Base-by-base conservation (phyloP, 176 grass and related monocot species). In the Oryza glumipatula region DNA sequence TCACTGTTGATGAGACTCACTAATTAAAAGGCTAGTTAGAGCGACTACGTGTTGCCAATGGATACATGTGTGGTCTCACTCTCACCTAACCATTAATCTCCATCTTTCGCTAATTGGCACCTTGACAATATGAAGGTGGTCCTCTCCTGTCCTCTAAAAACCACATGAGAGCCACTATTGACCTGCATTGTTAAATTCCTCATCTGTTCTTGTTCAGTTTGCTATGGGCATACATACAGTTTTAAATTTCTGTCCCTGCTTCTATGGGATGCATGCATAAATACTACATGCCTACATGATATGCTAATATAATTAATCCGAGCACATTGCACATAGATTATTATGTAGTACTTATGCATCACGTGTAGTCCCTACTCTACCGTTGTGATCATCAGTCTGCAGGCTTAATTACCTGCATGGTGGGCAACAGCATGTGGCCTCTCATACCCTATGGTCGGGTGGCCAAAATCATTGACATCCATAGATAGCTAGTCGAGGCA, bases 401-500 rank as follows among this genome's bases (percentile, higher is more conserved):
- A 68, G 17, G 16, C 19, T 23, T 51, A 32, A 56, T 65, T 60
- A 5, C 17, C 35, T 45, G 8, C 63, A 38, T 15, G 6, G 71
- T 38, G 45, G n/a, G 82, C 72, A 76, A 24, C 32, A 45, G 67
- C 88, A 65, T 82, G 83, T 86, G 79, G 21, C 49, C 73, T 11
- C 65, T 85, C 73, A 39, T 89, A 49, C 72, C 72, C 11, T 82
- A 36, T 9, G 66, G 67, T 90, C 67, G 67, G 88, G 72, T 21
- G 21, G 13, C 6, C 17, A 7, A 74, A 73, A 67, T 19, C 9
- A 63, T 28, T 47, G 58, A 23, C 64, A 47, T 4, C 6, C 77
- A 5, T 58, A 10, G 9, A 61, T 33, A 19, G 26, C 33, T 66
- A 9, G 77, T 36, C 14, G 56, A 63, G 68, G 60, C 13, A 24